Evolutionary conservation across 176 grass and related monocot genomes (phyloP).

Genomic region (Oryza meyeriana): DNA sequence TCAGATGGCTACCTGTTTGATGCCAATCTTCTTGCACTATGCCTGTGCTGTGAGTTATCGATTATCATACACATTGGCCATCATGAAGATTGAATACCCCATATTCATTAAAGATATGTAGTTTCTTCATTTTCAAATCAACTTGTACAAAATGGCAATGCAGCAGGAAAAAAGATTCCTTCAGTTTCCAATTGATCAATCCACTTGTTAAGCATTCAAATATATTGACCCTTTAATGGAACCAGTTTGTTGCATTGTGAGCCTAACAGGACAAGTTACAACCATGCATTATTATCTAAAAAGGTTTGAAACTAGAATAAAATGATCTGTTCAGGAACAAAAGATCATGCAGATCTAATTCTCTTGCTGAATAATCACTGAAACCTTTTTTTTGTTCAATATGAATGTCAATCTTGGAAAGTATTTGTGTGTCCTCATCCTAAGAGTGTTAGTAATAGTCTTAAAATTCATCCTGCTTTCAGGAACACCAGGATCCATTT

Average conservation of each 20-base stretch:
- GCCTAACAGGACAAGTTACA: not conserved
- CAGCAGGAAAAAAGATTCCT: not conserved
- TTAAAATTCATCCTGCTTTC: not conserved
- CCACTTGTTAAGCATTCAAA: not conserved
- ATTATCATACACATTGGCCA: not conserved
- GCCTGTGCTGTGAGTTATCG: not conserved
- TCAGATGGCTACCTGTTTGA: not conserved
- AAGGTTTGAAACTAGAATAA: not conserved
- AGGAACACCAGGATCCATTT: slow-evolving; percentile 77
- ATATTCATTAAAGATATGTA: not conserved
- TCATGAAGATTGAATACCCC: not conserved
- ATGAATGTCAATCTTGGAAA: not conserved
- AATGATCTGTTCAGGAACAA: not conserved
- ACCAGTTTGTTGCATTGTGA: not conserved
- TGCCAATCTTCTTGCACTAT: not conserved
- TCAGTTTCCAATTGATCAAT: not conserved
- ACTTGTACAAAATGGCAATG: not conserved
- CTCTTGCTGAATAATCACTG: not conserved
- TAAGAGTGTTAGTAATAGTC: not conserved
- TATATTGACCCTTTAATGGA: not conserved
- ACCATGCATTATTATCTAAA: not conserved
- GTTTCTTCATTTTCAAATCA: not conserved
- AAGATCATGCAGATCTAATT: not conserved
- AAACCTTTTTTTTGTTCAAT: not conserved
- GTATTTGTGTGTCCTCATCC: not conserved